These are phyloP conservation scores for Fusarium ramigenum DNA, from an alignment of 2,329 filamentous ascomycete genomes.

Conservation along the genomic window DNA sequence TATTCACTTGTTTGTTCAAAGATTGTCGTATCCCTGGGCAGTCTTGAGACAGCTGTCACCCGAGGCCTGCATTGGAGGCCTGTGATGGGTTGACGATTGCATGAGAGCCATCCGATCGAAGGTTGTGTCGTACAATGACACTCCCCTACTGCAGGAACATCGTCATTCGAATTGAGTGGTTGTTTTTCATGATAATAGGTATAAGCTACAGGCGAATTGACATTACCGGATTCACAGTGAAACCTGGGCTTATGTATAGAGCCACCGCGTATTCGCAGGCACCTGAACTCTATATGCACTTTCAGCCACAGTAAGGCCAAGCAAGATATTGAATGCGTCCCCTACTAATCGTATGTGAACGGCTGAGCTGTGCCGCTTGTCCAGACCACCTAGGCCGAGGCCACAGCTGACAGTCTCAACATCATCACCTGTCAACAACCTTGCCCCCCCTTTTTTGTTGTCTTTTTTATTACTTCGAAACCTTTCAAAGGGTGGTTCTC, in stretches of 20 bases:
- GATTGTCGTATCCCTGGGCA: not conserved
- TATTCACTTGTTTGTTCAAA: conserved; percentile 5
- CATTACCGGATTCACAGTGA: conserved; percentile 1
- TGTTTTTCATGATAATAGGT: not conserved
- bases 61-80: conserved; percentile 20
- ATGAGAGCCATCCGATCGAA: conserved; percentile 3
- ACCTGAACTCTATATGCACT: conserved; percentile 4
- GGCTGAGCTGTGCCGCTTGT: conserved; percentile 30
- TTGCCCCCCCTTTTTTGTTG: not conserved
- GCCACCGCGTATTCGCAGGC: conserved; percentile 1
- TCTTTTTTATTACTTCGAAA: not conserved
- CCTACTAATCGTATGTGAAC: not conserved
- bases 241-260: not conserved
- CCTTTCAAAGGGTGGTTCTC: not conserved
- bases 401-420: conserved; percentile 9
- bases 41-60: conserved; percentile 26
- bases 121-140: conserved; percentile 19
- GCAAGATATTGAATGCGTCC: conserved; percentile 9
- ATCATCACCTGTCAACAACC: conserved; percentile 9
- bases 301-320: conserved; percentile 22
- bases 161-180: not conserved
- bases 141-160: conserved; percentile 11
- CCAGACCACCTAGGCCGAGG: conserved; percentile 18
- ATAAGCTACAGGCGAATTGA: not conserved
- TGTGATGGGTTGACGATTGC: conserved; percentile 3